These are phyloP conservation scores for Allantophomopsis lycopodina DNA, from an alignment of 2,329 filamentous ascomycete genomes.

Conservation along the genomic window DNA sequence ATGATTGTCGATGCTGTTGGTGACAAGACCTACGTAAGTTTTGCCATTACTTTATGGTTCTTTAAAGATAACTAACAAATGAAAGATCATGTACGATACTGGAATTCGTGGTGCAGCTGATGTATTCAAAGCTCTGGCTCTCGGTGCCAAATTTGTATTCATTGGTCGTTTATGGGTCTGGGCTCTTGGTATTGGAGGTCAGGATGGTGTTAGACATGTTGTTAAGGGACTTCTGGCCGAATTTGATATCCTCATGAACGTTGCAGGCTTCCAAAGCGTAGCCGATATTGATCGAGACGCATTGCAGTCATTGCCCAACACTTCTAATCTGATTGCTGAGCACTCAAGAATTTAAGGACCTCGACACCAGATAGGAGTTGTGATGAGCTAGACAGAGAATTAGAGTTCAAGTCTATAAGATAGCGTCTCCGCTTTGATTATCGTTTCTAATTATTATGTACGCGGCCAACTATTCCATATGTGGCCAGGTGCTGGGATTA, in stretches of 20 bases:
- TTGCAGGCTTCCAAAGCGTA: conserved; percentile 38
- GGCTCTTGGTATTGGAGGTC: conserved; percentile 43
- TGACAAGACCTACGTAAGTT: conserved; percentile 15
- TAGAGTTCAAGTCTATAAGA: too few relatives aligned
- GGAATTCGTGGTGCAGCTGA: conserved; percentile 42
- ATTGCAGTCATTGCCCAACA: conserved; percentile 25
- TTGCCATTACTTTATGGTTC: background rate
- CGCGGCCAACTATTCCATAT: too few relatives aligned
- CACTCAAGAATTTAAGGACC: too few relatives aligned
- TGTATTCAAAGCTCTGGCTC: conserved; percentile 44
- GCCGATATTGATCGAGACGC: conserved; percentile 32
- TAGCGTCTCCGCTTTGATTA: too few relatives aligned
- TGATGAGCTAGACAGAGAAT: too few relatives aligned
- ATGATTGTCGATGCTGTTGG: conserved; percentile 33
- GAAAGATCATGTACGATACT: conserved; percentile 30
- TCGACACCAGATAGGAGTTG: too few relatives aligned
- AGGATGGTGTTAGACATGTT: conserved; percentile 45
- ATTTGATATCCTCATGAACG: conserved; percentile 47
- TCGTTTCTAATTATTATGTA: too few relatives aligned
- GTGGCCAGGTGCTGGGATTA: too few relatives aligned
- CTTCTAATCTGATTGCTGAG: conserved; percentile 20
- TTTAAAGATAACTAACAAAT: conserved; percentile 29
- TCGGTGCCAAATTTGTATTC: conserved; percentile 49
- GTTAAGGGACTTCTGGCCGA: conserved; percentile 48
- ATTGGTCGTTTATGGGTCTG: conserved; percentile 47